phyloP scores from a whole-genome alignment of 768 basidiomycete species.

The Suillus lakei region DNA sequence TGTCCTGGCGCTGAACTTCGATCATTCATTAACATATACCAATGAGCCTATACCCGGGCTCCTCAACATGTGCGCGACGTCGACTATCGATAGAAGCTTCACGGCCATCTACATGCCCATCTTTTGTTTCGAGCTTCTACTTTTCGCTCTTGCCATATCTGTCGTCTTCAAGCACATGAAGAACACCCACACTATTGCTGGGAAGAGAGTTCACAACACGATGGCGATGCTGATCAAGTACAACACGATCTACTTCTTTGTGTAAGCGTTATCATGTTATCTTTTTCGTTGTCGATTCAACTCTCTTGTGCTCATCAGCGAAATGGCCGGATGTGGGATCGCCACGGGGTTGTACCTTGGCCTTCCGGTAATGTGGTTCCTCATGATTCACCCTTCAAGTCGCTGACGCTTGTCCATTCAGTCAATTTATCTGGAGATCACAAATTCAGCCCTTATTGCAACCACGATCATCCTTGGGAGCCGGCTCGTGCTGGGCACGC shows the following conservation, averaged over 20 bases:
- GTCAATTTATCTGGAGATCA: conserved; percentile 12
- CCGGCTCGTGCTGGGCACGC: conserved; percentile 10
- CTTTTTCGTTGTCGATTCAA: neutral
- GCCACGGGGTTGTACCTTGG: conserved; percentile 11
- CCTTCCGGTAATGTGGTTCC: conserved; percentile 11
- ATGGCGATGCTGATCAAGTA: conserved; percentile 11
- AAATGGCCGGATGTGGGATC: conserved; percentile 9
- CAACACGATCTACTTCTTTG: conserved; percentile 14
- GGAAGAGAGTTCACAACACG: conserved; percentile 7
- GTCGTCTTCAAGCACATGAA: conserved; percentile 14
- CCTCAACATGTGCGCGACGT: conserved; percentile 11
- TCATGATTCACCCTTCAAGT: neutral
- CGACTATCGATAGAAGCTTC: conserved; percentile 4
- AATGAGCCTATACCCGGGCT: conserved; percentile 13
- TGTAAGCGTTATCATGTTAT: conserved; percentile 6
- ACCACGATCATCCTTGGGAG: conserved; percentile 9
- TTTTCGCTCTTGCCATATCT: conserved; percentile 10
- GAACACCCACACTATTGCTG: conserved; percentile 4
- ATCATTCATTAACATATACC: conserved; percentile 9
- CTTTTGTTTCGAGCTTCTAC: conserved; percentile 10
- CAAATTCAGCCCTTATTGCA: conserved; percentile 11
- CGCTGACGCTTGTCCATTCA: conserved; percentile 4
- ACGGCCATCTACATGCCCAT: conserved; percentile 13
- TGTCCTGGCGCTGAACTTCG: conserved; percentile 9
- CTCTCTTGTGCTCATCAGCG: neutral